Conservation (phyloP, 306 rosid genomes). For the Delonix regia region DNA sequence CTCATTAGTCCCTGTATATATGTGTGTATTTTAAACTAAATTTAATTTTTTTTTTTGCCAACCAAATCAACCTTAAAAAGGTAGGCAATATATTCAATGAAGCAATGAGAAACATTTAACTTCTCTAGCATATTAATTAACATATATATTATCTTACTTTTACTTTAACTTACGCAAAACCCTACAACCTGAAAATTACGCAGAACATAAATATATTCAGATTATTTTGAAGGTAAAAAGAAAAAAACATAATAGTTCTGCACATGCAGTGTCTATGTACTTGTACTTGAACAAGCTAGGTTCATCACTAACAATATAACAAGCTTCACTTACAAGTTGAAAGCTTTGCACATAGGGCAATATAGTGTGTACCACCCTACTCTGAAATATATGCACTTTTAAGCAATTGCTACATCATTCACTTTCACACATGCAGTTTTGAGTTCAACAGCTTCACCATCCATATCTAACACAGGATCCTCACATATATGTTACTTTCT, state of each 20-base stretch:
- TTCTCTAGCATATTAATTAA: no score
- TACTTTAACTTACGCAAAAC: background rate
- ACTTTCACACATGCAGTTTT: slow-evolving; percentile 45
- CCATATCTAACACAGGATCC: slow-evolving; percentile 59
- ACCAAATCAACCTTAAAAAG: background rate
- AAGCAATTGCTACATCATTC: slow-evolving; percentile 40
- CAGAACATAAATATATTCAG: background rate
- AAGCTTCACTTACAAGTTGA: slow-evolving; percentile 48
- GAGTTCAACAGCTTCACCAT: slow-evolving; percentile 37
- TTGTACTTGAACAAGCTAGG: slow-evolving; percentile 37
- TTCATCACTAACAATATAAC: slow-evolving; percentile 23
- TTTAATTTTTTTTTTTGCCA: background rate
- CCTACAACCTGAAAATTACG: background rate
- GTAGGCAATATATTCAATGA: no score
- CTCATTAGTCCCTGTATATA: no score
- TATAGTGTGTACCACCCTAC: slow-evolving; percentile 34
- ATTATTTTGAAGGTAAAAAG: background rate
- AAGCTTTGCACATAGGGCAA: slow-evolving; percentile 32
- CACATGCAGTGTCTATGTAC: slow-evolving; percentile 39
- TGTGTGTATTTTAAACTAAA: no score
- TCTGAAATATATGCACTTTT: slow-evolving; percentile 29
- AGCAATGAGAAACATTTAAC: background rate
- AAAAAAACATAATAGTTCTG: slow-evolving; percentile 37
- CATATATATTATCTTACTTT: background rate
- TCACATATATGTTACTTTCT: slow-evolving; percentile 3